phyloP scores from a whole-genome alignment of 2,329 filamentous ascomycete species.

The Mycosphaerelloides madeirae region DNA sequence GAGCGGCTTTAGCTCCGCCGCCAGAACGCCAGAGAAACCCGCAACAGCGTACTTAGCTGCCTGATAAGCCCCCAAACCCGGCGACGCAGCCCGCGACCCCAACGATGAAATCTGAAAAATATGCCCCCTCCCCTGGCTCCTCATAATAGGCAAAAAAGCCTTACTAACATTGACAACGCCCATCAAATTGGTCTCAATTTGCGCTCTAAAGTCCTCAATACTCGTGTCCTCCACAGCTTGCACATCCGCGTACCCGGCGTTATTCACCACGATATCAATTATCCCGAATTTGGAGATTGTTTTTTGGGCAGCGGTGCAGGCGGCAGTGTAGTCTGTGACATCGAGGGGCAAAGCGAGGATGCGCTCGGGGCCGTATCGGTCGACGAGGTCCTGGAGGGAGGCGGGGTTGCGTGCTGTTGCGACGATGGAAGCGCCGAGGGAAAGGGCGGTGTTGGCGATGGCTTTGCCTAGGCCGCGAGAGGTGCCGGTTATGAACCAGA shows the following conservation, averaged over 20 bases:
- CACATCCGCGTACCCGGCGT: not conserved
- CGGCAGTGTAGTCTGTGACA: not conserved
- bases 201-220: not conserved
- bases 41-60: not conserved
- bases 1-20: not conserved
- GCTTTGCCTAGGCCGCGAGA: not conserved
- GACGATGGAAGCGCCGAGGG: not conserved
- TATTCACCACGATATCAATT: not conserved
- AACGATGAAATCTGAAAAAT: not conserved
- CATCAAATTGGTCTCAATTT: not conserved
- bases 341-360: not conserved
- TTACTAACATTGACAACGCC: not conserved
- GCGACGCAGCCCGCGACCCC: not conserved
- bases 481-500: conserved; percentile 32
- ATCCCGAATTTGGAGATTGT: not conserved
- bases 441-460: not conserved
- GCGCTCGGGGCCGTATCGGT: not conserved
- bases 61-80: not conserved
- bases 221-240: not conserved
- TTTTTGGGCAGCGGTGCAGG: not conserved
- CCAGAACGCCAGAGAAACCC: not conserved
- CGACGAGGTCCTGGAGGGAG: not conserved
- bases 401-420: not conserved
- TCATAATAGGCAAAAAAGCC: not conserved
- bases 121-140: not conserved